Evolutionary conservation across 805 yeast species (phyloP).

Genomic region (Deakozyma indianensis): DNA sequence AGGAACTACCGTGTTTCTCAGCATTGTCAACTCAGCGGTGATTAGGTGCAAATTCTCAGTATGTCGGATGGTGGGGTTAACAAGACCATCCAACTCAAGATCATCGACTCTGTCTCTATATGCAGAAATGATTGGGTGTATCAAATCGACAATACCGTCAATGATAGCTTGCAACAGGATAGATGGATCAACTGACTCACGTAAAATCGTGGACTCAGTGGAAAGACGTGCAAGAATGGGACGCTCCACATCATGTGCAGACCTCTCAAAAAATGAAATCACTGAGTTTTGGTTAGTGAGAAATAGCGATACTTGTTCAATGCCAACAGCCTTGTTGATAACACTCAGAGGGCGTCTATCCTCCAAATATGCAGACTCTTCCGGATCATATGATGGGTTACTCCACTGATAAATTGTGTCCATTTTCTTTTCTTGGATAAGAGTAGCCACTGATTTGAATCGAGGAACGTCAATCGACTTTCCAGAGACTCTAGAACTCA

Average conservation of each 20-base stretch:
- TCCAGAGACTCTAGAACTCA: neutral
- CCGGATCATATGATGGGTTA: slow-evolving; percentile 14
- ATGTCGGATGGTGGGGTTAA: slow-evolving; percentile 34
- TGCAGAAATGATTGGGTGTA: slow-evolving; percentile 38
- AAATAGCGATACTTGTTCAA: slow-evolving; percentile 43
- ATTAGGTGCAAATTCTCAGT: slow-evolving; percentile 40
- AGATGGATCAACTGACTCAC: slow-evolving; percentile 38
- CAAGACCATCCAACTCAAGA: slow-evolving; percentile 36
- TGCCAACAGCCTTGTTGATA: slow-evolving; percentile 28
- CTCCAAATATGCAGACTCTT: slow-evolving; percentile 21
- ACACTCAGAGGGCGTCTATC: slow-evolving; percentile 30
- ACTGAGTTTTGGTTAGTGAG: slow-evolving; percentile 31
- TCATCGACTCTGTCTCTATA: slow-evolving; percentile 34
- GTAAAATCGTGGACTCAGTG: slow-evolving; percentile 31
- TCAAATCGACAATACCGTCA: slow-evolving; percentile 40
- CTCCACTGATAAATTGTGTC: slow-evolving; percentile 21
- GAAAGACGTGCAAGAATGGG: slow-evolving; percentile 37
- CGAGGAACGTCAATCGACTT: neutral
- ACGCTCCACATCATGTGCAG: slow-evolving; percentile 36
- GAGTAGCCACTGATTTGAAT: neutral
- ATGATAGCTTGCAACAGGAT: slow-evolving; percentile 38
- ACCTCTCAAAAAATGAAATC: slow-evolving; percentile 42
- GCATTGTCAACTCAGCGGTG: slow-evolving; percentile 35
- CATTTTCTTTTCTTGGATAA: slow-evolving; percentile 4
- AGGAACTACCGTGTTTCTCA: slow-evolving; percentile 34